Evolutionary conservation across 129 eudicot genomes (phyloP).

Genomic region (Helianthus tuberosus): DNA sequence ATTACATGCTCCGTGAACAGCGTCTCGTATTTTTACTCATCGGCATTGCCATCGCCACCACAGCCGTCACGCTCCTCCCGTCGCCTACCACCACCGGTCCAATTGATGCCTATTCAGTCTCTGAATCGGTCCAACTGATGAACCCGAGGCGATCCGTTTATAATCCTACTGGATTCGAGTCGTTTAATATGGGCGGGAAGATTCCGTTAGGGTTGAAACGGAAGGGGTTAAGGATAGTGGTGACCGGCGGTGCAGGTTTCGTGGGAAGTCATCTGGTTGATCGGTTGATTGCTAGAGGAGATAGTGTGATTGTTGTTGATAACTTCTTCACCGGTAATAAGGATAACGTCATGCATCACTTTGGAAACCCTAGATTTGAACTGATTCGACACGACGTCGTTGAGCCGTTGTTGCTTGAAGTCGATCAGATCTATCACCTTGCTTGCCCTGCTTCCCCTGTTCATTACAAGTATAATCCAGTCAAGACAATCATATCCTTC

Average conservation of each 20-base stretch:
- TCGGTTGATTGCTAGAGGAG: constrained; percentile 75
- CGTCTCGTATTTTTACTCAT: constrained; percentile 65
- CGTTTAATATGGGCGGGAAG: constrained; percentile 60
- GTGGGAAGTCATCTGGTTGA: constrained; percentile 93
- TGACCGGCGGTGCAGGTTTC: constrained; percentile 96
- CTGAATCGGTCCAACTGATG: constrained; percentile 33
- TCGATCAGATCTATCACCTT: constrained; percentile 95
- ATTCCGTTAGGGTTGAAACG: constrained; percentile 77
- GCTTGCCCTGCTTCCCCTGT: constrained; percentile 99
- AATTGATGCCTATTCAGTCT: constrained; percentile 24
- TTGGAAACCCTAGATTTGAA: constrained; percentile 86
- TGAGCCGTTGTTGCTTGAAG: constrained; percentile 80
- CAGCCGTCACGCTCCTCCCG: constrained; percentile 51
- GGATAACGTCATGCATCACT: constrained; percentile 86
- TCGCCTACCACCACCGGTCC: constrained; percentile 15
- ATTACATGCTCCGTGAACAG: constrained; percentile 74
- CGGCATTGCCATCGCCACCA: constrained; percentile 70
- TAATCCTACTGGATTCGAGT: constrained; percentile 36
- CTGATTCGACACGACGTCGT: constrained; percentile 91
- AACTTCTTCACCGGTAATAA: constrained; percentile 91
- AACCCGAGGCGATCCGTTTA: constrained; percentile 26
- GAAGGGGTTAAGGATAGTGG: constrained; percentile 69
- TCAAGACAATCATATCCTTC: constrained; percentile 89
- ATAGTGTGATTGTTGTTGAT: constrained; percentile 88
- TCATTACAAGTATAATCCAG: constrained; percentile 88